These are phyloP conservation scores for Ustulina deusta DNA, from an alignment of 2,329 filamentous ascomycete species.

Conservation along the genomic window DNA sequence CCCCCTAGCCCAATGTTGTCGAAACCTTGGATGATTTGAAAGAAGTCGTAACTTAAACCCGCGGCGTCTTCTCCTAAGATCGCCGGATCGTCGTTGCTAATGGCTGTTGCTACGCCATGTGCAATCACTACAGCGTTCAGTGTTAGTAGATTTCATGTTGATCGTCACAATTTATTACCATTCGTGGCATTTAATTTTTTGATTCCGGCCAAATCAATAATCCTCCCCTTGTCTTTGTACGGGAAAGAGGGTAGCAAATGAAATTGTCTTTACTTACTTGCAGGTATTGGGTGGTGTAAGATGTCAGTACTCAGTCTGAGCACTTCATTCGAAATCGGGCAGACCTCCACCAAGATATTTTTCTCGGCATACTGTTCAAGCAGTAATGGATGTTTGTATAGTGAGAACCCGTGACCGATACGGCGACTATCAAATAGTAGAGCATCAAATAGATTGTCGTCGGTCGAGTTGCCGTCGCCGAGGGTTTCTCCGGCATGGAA, in stretches of 20 bases:
- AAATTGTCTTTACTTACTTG: conserved; percentile 47
- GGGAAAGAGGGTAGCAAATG: too few species aligned
- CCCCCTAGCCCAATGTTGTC: conserved; percentile 70
- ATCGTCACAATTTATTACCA: not conserved
- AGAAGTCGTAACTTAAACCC: conserved; percentile 76
- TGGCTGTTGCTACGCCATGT: conserved; percentile 71
- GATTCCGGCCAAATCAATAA: too few species aligned
- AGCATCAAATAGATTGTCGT: conserved; percentile 76
- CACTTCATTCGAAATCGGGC: conserved; percentile 75
- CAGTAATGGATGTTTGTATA: conserved; percentile 76
- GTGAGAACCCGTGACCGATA: conserved; percentile 74
- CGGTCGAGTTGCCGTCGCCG: conserved; percentile 70
- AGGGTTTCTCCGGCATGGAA: conserved; percentile 78
- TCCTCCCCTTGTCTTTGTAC: too few species aligned
- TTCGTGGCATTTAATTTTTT: too few species aligned
- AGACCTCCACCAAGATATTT: conserved; percentile 74
- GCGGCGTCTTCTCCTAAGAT: conserved; percentile 71
- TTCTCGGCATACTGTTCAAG: conserved; percentile 75
- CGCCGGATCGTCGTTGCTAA: conserved; percentile 75
- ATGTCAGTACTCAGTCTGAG: conserved; percentile 71
- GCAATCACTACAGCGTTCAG: conserved; percentile 59
- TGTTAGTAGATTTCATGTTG: conserved; percentile 15
- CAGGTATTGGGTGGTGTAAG: conserved; percentile 72
- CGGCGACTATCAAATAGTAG: conserved; percentile 73
- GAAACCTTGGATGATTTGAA: conserved; percentile 75